Base-by-base conservation (phyloP, 2,329 filamentous ascomycete species). In the Neoscytalidium dimidiatum region DNA sequence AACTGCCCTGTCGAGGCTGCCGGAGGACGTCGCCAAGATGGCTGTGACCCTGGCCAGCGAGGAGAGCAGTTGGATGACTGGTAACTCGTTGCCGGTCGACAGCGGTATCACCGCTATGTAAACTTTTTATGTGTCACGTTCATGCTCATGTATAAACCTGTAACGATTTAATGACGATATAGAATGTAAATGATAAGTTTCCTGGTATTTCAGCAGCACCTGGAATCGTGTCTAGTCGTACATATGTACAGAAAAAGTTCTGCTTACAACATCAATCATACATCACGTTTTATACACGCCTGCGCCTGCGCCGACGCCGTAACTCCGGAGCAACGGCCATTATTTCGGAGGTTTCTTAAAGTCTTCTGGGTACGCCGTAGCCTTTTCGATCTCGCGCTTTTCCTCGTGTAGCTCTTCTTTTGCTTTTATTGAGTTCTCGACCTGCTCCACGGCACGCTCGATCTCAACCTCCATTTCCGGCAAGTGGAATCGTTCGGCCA, bases 391-490 rank as follows among this genome's bases (percentile, higher is more conserved):
- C 66, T 79, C 74, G 2, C 73, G 61, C 67, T 78, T 78, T 68
- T 78, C 75, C 65, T 76, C 70, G 19, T 72, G 67, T 19, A 77
- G 64, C 67, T 75, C 70, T 52, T 77, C 74, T 56, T 74, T 76
- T 2, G 71, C 73, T 64, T 81, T 79, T 53, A 83, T 80, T 0
- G 71, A 72, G 26, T 74, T 74, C 69, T 83, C 78, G 1, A 84
- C 82, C 68, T 84, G 82, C 72, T 82, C 80, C 0, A 84, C 81
- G 6, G 82, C 82, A 11, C 82, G 73, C 73, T 84, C 82, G 63
- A 84, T 82, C 71, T 84, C 82, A n/a, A 83, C 76, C 67, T 83
- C 80, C 80, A 84, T 82, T 62, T 83, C 82, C 1, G 82, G 80
- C 26, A 84, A 71, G 8, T 79, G 68, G 67, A 83, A 82, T 3